Evolutionary conservation across 345 rosid genomes (phyloP), one percentile per base, ranked within the genome.

Genomic region (Clarkia xantiana): DNA sequence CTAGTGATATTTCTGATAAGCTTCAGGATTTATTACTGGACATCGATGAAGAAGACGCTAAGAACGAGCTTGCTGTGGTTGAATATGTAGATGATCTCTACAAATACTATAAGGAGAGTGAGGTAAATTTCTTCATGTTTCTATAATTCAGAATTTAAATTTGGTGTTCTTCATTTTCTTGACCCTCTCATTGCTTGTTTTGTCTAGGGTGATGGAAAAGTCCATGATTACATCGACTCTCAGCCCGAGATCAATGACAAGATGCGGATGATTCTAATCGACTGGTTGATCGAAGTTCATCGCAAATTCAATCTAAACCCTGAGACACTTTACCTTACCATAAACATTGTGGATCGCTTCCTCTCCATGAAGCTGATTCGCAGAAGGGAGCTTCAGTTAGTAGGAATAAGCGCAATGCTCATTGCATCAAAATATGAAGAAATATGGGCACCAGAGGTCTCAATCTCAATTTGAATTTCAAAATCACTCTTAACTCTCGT

Each of bases 391-490:
- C 83, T 90, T 45, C 94, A 90, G 71, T 56, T 86, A 14, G 61
- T 86, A 19, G 97, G 95, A 60, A 77, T 86, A 40, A 73, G 94
- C 52, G 69, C 95, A 15, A 71, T 90, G 91, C 84, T 90, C n/a
- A 71, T 86, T 3, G 95, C 97, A 20, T 86, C 91, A 72, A 90
- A 90, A 62, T 90, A 90, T 44, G 97, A 90, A 69, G 97, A 86
- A 69, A 81, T 86, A 53, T 86, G 97, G 97, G 84, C 97, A 14
- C 97, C 94, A 29, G 81, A 81, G 91, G 83, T 78, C 71, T 61
- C 58, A 11, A 7, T 23, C 51, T 14, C 18, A 14, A 10, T 18
- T 38, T 40, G 2, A n/a, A 34, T 39, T 48, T 15, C 20, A 45
- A 8, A 11, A 8, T 17, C 14, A 16, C 10, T 29, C 10, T 44